phyloP scores from a whole-genome alignment of 1,139 yeast species.

The Lodderomyces metapsilosis region DNA sequence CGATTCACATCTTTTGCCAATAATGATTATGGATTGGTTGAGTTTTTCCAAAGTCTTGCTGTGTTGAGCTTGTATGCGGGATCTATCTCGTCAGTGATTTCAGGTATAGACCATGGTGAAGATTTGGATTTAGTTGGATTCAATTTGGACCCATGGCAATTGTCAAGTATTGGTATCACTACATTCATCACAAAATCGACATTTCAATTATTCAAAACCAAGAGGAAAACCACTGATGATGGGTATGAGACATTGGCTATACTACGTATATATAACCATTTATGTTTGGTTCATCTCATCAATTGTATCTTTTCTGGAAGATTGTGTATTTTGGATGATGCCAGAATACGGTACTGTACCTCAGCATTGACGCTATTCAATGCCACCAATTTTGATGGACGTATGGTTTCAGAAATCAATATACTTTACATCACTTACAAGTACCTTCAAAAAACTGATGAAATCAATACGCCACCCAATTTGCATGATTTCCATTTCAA shows the following conservation, averaged over 20 bases:
- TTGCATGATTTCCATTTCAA: conserved; percentile 20
- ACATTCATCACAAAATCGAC: conserved; percentile 51
- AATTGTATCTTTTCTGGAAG: conserved; percentile 72
- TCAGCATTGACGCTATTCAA: conserved; percentile 59
- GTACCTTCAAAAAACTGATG: conserved; percentile 41
- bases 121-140: conserved; percentile 18
- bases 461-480: background rate
- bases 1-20: conserved; percentile 22
- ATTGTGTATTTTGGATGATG: conserved; percentile 70
- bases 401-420: conserved; percentile 79
- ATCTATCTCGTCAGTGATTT: conserved; percentile 52
- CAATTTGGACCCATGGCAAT: conserved; percentile 58
- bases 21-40: conserved; percentile 39
- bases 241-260: conserved; percentile 34
- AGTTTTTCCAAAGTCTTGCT: conserved; percentile 65
- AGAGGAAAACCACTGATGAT: conserved; percentile 5
- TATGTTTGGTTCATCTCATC: conserved; percentile 67
- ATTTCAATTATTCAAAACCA: conserved; percentile 28
- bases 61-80: conserved; percentile 61
- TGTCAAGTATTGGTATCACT: conserved; percentile 58
- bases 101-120: conserved; percentile 10
- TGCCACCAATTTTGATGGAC: conserved; percentile 78
- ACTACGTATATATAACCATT: conserved; percentile 69
- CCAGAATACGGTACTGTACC: conserved; percentile 60
- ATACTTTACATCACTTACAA: conserved; percentile 62